Percentiles rank a stretch among this genome's conserved stretches.
Evolutionary conservation across 352 stramenopile genomes (phyloP).

Genomic region (Pythium brassicae): DNA sequence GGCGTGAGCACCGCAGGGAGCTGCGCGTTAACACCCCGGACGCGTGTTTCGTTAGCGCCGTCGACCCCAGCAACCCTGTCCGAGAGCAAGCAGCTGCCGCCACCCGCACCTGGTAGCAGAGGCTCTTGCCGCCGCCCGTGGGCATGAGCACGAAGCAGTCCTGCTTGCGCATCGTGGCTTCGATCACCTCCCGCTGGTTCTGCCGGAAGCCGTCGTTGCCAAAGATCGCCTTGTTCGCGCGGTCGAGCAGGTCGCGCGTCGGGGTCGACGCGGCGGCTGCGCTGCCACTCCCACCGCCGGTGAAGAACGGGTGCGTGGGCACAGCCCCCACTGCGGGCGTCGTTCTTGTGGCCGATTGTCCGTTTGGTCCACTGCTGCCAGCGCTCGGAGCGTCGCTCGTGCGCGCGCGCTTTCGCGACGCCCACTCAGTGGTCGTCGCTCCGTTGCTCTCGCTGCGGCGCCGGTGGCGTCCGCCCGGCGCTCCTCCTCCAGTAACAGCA

Average conservation of each 20-base stretch:
- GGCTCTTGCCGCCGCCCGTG: slow-evolving; percentile 88
- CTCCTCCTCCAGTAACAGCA: neutral
- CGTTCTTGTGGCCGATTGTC: neutral
- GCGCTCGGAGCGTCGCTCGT: neutral
- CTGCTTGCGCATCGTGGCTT: slow-evolving; percentile 84
- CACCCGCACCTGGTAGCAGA: slow-evolving; percentile 88
- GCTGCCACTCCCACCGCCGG: neutral
- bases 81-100: slow-evolving; percentile 5
- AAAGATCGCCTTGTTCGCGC: slow-evolving; percentile 65
- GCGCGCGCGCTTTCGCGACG: slow-evolving; percentile 3
- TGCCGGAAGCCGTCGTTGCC: slow-evolving; percentile 82
- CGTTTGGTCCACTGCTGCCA: neutral
- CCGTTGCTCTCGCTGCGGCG: neutral
- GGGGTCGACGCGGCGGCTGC: neutral
- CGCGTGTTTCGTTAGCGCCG: no score
- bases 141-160: slow-evolving; percentile 95
- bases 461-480: slow-evolving; percentile 12
- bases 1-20: slow-evolving; percentile 56
- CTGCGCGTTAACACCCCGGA: no score
- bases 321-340: neutral
- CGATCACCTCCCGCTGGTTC: slow-evolving; percentile 91
- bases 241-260: slow-evolving; percentile 29
- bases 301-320: slow-evolving; percentile 3
- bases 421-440: slow-evolving; percentile 3
- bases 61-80: no score